Conservation (phyloP, 352 stramenopile genomes). For the Phytopythium kandeliae region DNA sequence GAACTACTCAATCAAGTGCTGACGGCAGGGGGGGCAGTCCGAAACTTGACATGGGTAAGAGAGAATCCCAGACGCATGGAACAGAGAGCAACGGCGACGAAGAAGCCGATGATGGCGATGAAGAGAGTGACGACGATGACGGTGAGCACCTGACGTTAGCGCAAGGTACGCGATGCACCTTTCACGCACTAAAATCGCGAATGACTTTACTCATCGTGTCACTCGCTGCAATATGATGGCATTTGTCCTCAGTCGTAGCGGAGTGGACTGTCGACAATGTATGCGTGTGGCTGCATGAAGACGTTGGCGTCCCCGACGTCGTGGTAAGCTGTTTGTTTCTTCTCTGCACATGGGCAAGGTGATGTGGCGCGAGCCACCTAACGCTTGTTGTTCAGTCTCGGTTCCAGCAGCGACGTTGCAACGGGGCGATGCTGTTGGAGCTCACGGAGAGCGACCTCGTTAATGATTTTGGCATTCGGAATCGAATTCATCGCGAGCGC, state of each 20-base stretch:
- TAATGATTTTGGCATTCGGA: slow-evolving; percentile 70
- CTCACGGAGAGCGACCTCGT: slow-evolving; percentile 72
- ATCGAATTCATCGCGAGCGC: slow-evolving; percentile 54
- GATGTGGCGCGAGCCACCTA: slow-evolving; percentile 1
- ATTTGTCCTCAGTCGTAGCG: slow-evolving; percentile 33
- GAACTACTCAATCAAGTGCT: slow-evolving; percentile 1
- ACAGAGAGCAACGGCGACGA: slow-evolving; percentile 14
- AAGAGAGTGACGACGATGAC: slow-evolving; percentile 41
- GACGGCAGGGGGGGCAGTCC: slow-evolving; percentile 1
- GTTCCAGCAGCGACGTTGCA: slow-evolving; percentile 64
- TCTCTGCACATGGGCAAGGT: background rate
- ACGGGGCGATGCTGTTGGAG: slow-evolving; percentile 61
- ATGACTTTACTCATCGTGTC: no score
- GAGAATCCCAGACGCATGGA: slow-evolving; percentile 3
- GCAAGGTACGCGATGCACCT: slow-evolving; percentile 25
- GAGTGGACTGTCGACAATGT: slow-evolving; percentile 83
- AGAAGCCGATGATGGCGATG: slow-evolving; percentile 38
- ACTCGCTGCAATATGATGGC: no score
- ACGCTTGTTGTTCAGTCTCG: slow-evolving; percentile 25
- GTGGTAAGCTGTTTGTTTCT: slow-evolving; percentile 29
- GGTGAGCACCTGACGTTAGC: slow-evolving; percentile 57
- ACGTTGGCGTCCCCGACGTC: slow-evolving; percentile 62
- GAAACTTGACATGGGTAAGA: slow-evolving; percentile 14
- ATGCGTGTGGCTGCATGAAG: slow-evolving; percentile 73
- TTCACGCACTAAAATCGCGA: no score